These are phyloP conservation scores for Thelonectria olida DNA, from an alignment of 2,329 filamentous ascomycete genomes.

Conservation along the genomic window DNA sequence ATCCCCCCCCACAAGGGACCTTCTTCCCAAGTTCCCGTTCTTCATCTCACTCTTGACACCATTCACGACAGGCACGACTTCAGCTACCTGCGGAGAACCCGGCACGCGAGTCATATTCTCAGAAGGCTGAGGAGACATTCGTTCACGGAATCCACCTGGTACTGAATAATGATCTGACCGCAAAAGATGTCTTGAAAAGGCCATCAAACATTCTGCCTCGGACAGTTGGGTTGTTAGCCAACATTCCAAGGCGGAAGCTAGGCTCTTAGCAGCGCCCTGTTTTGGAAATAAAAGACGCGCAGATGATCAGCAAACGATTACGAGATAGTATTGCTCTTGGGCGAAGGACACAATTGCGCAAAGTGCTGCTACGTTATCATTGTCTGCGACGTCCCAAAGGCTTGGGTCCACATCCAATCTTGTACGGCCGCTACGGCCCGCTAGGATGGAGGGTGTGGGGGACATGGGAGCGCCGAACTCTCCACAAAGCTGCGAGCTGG, in stretches of 20 bases:
- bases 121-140: not conserved
- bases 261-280: not conserved
- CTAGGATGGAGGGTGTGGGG: constrained; percentile 37
- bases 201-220: constrained; percentile 6
- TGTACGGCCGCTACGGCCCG: constrained; percentile 39
- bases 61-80: not conserved
- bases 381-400: constrained; percentile 20
- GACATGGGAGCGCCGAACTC: constrained; percentile 24
- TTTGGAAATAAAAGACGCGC: constrained; percentile 12
- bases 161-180: constrained; percentile 15
- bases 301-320: constrained; percentile 33
- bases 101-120: not conserved
- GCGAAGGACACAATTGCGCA: constrained; percentile 20
- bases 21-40: constrained; percentile 21
- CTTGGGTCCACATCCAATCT: constrained; percentile 30
- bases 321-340: constrained; percentile 27
- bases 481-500: constrained; percentile 30
- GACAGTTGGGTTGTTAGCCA: constrained; percentile 3
- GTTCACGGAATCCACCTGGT: constrained; percentile 2
- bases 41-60: constrained; percentile 27
- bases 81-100: constrained; percentile 12
- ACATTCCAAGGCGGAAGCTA: not conserved
- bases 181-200: not conserved
- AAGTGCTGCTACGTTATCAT: constrained; percentile 26
- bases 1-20: constrained; percentile 30